Evolutionary conservation across 805 yeast species (phyloP), one percentile per base, ranked within the genome.

Genomic region (Saccharomycopsis selenospora): DNA sequence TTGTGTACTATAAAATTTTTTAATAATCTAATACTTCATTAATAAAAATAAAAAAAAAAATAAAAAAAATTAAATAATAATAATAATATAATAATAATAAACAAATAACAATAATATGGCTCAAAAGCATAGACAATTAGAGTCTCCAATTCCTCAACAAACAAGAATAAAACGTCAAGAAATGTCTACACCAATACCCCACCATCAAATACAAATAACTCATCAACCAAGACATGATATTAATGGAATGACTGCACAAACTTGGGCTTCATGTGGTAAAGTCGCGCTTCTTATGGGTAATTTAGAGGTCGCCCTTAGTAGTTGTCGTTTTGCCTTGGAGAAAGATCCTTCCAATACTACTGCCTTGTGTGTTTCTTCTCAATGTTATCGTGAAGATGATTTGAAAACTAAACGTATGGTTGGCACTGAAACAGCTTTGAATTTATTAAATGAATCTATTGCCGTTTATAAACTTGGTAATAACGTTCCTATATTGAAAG

Each of bases 281-380:
- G 36, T 48, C 22, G 54, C 56, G 11, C 46, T 53, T 11, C 27
- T 51, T 4, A 47, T 53, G 29, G 48, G 48, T 3, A 48, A 47
- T 23, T 58, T 61, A 6, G 57, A 62, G 2, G 56, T 66, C n/a
- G 76, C 79, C 3, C 66, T 72, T 33, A 63, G 61, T 30, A 63
- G 74, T 22, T 76, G 61, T 53, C 75, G 72, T 52, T 56, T 58
- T 14, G 78, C 74, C 1, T 61, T 74, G 7, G 60, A 56, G 38
- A 70, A 70, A 49, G 70, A 70, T 28, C 72, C 75, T 1, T 57
- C 67, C 13, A 67, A 68, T 51, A 53, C 60, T 13, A 55, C 55
- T 2, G 78, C 77, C 1, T 60, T 76, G 17, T 60, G 66, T 45
- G 76, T 77, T 1, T 62, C 76, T 43, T 61, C 68, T n/a, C 61